A percentile compares a stretch with the other conserved stretches of the same genome.
Conservation (phyloP, 2,329 filamentous ascomycete species). For the Sporothrix euskadiensis region DNA sequence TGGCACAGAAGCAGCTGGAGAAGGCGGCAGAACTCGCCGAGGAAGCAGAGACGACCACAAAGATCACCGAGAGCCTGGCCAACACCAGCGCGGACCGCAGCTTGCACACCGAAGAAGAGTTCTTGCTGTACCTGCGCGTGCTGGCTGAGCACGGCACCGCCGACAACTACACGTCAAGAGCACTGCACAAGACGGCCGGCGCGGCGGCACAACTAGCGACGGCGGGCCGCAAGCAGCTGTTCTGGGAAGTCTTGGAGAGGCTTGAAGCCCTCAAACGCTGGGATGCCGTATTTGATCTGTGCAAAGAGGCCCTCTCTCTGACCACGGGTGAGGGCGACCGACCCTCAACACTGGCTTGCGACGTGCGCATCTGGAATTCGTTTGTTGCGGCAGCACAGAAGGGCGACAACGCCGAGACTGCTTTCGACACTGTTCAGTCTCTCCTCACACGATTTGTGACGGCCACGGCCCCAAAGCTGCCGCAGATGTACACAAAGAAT, state of each 20-base stretch:
- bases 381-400: slow-evolving; percentile 40
- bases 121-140: slow-evolving; percentile 52
- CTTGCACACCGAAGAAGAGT: slow-evolving; percentile 52
- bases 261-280: slow-evolving; percentile 46
- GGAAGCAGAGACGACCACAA: slow-evolving; percentile 22
- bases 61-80: slow-evolving; percentile 26
- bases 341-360: slow-evolving; percentile 48
- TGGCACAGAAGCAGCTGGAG: slow-evolving; percentile 54
- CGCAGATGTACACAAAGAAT: slow-evolving; percentile 42
- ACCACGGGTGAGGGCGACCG: slow-evolving; percentile 42
- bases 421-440: slow-evolving; percentile 37
- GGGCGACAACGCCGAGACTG: slow-evolving; percentile 35
- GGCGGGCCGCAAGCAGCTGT: slow-evolving; percentile 50
- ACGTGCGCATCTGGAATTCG: slow-evolving; percentile 43
- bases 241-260: slow-evolving; percentile 45
- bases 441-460: slow-evolving; percentile 37
- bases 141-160: slow-evolving; percentile 47
- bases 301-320: slow-evolving; percentile 46
- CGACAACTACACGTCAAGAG: slow-evolving; percentile 46
- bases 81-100: slow-evolving; percentile 33
- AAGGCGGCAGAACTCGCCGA: slow-evolving; percentile 50
- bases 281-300: slow-evolving; percentile 47
- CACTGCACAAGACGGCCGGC: slow-evolving; percentile 44
- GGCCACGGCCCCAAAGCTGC: slow-evolving; percentile 33
- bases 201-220: slow-evolving; percentile 49